These are phyloP conservation scores for Schwanniomyces vanrijiae DNA, from an alignment of 805 yeast genomes.

Conservation along the genomic window DNA sequence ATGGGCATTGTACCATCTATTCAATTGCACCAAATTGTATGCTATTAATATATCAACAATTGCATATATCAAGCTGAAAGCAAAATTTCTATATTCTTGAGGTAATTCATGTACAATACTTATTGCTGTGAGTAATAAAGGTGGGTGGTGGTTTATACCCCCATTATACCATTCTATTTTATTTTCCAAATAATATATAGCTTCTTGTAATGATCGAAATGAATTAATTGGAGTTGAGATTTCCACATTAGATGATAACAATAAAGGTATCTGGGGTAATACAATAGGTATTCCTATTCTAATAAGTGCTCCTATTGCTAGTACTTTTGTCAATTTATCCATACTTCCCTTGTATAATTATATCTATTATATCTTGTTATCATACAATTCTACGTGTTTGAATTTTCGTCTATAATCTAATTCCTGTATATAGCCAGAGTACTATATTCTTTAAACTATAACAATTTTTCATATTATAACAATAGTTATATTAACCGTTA, in stretches of 20 bases:
- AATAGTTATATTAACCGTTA: background rate
- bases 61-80: slow-evolving; percentile 50
- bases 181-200: slow-evolving; percentile 55
- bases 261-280: slow-evolving; percentile 28
- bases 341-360: slow-evolving; percentile 7
- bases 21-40: slow-evolving; percentile 49
- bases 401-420: background rate
- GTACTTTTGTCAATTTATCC: slow-evolving; percentile 22
- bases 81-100: slow-evolving; percentile 10
- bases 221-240: slow-evolving; percentile 76
- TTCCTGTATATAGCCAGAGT: background rate
- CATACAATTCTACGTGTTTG: background rate
- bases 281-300: slow-evolving; percentile 36
- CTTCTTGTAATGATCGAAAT: slow-evolving; percentile 47
- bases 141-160: slow-evolving; percentile 85
- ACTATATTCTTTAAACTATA: background rate
- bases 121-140: slow-evolving; percentile 60
- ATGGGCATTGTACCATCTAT: slow-evolving; percentile 37
- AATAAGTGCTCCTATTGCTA: slow-evolving; percentile 27
- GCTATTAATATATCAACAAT: slow-evolving; percentile 60
- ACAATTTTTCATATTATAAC: background rate
- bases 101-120: slow-evolving; percentile 33
- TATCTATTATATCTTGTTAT: background rate
- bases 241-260: slow-evolving; percentile 47
- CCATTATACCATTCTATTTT: slow-evolving; percentile 74